Percentiles rank a stretch among this genome's conserved stretches.
These are phyloP conservation scores for Mortierella hygrophila DNA, from an alignment of 192 early-diverging fungal genomes.

Conservation along the genomic window DNA sequence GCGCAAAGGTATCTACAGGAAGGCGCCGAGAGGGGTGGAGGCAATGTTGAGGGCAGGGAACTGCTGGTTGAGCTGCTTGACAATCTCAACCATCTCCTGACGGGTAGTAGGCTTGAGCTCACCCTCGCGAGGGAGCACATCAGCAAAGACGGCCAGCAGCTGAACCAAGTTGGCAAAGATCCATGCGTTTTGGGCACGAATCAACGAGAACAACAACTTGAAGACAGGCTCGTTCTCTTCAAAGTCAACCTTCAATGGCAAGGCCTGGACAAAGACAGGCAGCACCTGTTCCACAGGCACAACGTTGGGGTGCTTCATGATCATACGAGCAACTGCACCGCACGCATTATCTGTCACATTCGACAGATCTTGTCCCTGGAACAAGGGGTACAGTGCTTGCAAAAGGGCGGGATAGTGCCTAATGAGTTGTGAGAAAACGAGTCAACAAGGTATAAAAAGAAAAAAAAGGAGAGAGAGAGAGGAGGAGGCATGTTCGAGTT, in stretches of 20 bases:
- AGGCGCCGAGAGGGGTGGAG: slow-evolving; percentile 46
- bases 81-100: slow-evolving; percentile 62
- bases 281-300: slow-evolving; percentile 80
- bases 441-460: neutral
- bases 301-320: slow-evolving; percentile 73
- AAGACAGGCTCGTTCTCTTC: slow-evolving; percentile 83
- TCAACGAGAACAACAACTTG: slow-evolving; percentile 72
- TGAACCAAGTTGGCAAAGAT: slow-evolving; percentile 63
- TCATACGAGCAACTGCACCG: slow-evolving; percentile 80
- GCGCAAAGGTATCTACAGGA: slow-evolving; percentile 23
- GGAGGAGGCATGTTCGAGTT: neutral
- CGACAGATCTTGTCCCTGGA: slow-evolving; percentile 60
- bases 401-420: slow-evolving; percentile 73
- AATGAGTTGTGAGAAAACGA: neutral
- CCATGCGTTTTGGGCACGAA: slow-evolving; percentile 65
- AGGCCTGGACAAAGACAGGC: slow-evolving; percentile 69
- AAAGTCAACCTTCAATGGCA: slow-evolving; percentile 79
- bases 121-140: slow-evolving; percentile 63
- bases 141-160: slow-evolving; percentile 65
- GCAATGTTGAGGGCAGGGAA: slow-evolving; percentile 34
- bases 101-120: slow-evolving; percentile 65
- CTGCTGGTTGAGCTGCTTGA: slow-evolving; percentile 59
- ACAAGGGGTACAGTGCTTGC: slow-evolving; percentile 67
- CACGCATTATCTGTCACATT: slow-evolving; percentile 79
- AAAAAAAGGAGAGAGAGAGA: neutral